phyloP scores from a whole-genome alignment of 176 grass and related monocot species.

The Chrysopogon serrulatus region DNA sequence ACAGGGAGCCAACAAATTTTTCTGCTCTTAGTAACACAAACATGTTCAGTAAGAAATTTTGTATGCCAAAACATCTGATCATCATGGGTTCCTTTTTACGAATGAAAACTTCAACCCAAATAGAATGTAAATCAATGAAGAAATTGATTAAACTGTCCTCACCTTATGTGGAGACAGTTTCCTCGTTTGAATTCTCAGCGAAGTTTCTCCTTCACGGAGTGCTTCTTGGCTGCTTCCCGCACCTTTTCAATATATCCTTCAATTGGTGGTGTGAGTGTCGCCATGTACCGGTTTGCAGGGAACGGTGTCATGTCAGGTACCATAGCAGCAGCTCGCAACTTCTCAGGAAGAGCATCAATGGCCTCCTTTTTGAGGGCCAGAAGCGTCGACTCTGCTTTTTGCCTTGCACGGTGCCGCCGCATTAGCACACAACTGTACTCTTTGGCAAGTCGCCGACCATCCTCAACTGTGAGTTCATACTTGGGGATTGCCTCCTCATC shows the following conservation, averaged over 20 bases:
- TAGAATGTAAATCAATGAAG: background rate
- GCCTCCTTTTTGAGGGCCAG: constrained; percentile 79
- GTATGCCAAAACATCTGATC: background rate
- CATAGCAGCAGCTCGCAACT: constrained; percentile 56
- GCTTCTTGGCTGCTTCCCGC: constrained; percentile 60
- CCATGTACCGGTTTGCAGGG: constrained; percentile 79
- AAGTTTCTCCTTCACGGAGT: constrained; percentile 61
- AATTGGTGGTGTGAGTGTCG: constrained; percentile 83
- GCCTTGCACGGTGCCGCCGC: constrained; percentile 64
- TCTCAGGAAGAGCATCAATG: constrained; percentile 64
- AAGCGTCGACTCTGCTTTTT: constrained; percentile 61
- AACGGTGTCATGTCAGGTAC: constrained; percentile 78
- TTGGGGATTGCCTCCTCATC: constrained; percentile 73
- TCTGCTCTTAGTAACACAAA: background rate
- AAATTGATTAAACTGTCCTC: background rate
- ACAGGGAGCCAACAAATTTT: background rate
- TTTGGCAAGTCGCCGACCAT: constrained; percentile 70
- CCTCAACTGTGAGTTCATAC: constrained; percentile 76
- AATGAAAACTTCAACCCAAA: background rate
- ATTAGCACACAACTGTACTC: constrained; percentile 85
- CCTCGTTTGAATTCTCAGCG: constrained; percentile 38
- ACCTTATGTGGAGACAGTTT: constrained; percentile 12
- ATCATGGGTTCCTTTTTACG: background rate
- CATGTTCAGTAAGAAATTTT: background rate
- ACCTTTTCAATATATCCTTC: constrained; percentile 83